phyloP scores from a whole-genome alignment of 2,329 filamentous ascomycete genomes.

The Scedosporium boydii region DNA sequence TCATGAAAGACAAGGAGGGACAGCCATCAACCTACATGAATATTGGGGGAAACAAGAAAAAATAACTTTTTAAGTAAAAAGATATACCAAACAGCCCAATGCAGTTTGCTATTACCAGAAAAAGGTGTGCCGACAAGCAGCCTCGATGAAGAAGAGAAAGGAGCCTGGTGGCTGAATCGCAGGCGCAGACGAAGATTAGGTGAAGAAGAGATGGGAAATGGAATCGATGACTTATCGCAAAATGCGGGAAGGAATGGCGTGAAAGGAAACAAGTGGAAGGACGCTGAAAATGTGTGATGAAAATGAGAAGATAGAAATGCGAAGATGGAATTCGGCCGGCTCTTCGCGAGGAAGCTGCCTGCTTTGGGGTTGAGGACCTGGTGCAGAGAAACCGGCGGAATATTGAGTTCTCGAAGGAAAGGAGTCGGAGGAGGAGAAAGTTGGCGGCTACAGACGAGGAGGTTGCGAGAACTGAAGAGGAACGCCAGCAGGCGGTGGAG shows the following conservation, averaged over 20 bases:
- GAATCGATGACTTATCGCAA: neutral
- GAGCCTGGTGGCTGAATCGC: neutral
- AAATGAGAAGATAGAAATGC: neutral
- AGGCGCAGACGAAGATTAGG: neutral
- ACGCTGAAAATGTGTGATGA: neutral
- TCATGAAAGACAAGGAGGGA: neutral
- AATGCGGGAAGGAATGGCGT: neutral
- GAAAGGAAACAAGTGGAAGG: neutral
- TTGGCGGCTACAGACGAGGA: neutral
- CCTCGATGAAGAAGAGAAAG: neutral
- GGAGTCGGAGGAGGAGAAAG: neutral
- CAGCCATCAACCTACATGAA: too few species aligned
- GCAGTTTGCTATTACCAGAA: neutral
- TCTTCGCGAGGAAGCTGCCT: neutral
- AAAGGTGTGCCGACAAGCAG: neutral
- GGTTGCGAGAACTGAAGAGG: neutral
- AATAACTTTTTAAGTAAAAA: neutral
- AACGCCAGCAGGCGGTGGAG: neutral
- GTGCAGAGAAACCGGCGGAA: neutral
- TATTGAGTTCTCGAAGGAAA: neutral
- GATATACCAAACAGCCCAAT: neutral
- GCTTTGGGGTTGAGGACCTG: neutral
- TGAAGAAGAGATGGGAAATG: too few species aligned
- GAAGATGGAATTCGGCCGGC: neutral
- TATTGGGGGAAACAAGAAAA: neutral